Evolutionary conservation across 139 green algal species (phyloP), one percentile per base, ranked within the genome.

Genomic region (Chlorella sp.): DNA sequence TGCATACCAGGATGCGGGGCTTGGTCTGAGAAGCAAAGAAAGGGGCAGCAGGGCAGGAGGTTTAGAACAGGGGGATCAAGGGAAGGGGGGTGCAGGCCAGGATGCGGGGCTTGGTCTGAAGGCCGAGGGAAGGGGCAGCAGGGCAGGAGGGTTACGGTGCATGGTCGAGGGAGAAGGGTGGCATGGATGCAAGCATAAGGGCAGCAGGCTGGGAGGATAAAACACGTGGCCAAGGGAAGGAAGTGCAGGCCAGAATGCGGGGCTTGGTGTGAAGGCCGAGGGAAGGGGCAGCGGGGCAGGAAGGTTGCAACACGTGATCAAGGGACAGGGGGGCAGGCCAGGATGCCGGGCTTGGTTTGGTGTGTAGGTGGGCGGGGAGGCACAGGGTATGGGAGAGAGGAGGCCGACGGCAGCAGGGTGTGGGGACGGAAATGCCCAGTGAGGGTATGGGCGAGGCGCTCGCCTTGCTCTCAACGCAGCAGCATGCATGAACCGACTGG

Each of bases 181-280:
- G n/a, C n/a, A n/a, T n/a, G n/a, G n/a, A n/a, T n/a, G n/a, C n/a
- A n/a, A n/a, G n/a, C n/a, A n/a, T n/a, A n/a, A n/a, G n/a, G 36
- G 37, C 7, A 14, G 81, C 7, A 57, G 66, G 14, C 22, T 21
- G 66, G 66, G 66, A 18, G n/a, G n/a, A n/a, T n/a, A n/a, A n/a
- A n/a, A n/a, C 32, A 28, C 34, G 3, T 26, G 66, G 22, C 28
- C 66, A 73, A 21, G 60, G 60, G 76, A 93, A 97, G 66, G 97
- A 98, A 26, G 98, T 97, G 87, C 97, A 99, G 21, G 99, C 96
- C 66, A 99, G 93, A 42, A 99, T 94, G 86, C 96, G 93, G 21
- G 96, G 94, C 89, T 95, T 97, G 66, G 79, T 89, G 40, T 88
- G 83, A 24, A 14, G 15, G 53, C 16, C 14, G 53, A 82, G 21